Evolutionary conservation across 208 protist genomes (phyloP).

Genomic region (Acanthamoeba pearcei): DNA sequence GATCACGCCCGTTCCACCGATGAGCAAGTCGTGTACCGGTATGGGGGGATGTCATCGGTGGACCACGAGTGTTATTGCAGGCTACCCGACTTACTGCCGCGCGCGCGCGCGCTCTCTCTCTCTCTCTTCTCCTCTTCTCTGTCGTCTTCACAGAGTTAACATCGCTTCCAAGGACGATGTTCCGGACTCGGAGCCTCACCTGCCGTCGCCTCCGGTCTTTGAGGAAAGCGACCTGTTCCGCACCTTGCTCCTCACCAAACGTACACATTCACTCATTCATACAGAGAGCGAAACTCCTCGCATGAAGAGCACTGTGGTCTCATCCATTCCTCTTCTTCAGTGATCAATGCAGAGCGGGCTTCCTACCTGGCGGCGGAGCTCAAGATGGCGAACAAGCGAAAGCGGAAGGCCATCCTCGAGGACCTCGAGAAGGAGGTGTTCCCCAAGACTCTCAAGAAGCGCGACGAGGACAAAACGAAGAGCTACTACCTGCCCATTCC

Average conservation of each 20-base stretch:
- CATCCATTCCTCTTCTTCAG: neutral
- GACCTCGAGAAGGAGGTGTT: slow-evolving; percentile 42
- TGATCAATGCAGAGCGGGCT: slow-evolving; percentile 42
- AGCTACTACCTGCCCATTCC: slow-evolving; percentile 49
- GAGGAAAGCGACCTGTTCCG: slow-evolving; percentile 56
- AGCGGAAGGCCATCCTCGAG: slow-evolving; percentile 40
- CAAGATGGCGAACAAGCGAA: slow-evolving; percentile 53
- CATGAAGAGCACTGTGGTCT: neutral
- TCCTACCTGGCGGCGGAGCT: slow-evolving; percentile 52
- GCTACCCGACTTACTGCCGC: neutral
- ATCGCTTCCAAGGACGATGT: slow-evolving; percentile 42
- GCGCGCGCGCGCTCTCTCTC: no score
- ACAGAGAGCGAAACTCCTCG: neutral
- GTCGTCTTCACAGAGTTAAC: neutral
- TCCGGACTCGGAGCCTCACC: neutral
- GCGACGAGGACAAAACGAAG: slow-evolving; percentile 48
- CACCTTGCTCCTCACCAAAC: slow-evolving; percentile 52
- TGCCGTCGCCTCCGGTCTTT: slow-evolving; percentile 28
- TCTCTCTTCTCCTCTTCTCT: neutral
- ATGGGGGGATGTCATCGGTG: neutral
- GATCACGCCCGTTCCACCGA: slow-evolving; percentile 3
- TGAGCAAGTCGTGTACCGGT: slow-evolving; percentile 9
- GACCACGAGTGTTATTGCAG: neutral
- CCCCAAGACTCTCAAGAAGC: slow-evolving; percentile 28
- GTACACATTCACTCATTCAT: neutral